Evolutionary conservation across 2,329 filamentous ascomycete genomes (phyloP).

Genomic region (Arthrobotrys conoides): DNA sequence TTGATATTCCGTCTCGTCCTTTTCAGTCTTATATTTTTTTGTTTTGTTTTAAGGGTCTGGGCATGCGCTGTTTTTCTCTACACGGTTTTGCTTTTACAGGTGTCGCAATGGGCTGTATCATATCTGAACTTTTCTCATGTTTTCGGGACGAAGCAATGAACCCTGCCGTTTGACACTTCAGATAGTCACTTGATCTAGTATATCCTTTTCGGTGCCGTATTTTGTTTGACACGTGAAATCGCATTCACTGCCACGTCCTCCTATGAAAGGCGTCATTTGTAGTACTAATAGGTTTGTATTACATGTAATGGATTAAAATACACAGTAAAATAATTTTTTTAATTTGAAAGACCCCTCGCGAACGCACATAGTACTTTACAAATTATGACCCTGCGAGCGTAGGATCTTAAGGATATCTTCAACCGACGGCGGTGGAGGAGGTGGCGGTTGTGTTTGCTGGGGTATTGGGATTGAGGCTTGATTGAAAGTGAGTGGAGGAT

Average conservation of each 20-base stretch:
- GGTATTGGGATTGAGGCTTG: constrained; percentile 27
- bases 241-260: too few relatives aligned
- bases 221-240: too few relatives aligned
- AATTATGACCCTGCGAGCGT: constrained; percentile 51
- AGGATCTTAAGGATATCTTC: constrained; percentile 54
- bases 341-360: too few relatives aligned
- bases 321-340: too few relatives aligned
- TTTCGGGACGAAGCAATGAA: constrained; percentile 61
- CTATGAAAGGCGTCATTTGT: too few relatives aligned
- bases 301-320: not conserved
- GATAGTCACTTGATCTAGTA: not conserved
- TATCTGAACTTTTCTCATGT: constrained; percentile 58
- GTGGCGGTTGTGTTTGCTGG: constrained; percentile 21
- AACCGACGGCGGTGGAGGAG: constrained; percentile 41
- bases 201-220: too few relatives aligned
- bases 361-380: constrained; percentile 29
- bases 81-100: constrained; percentile 54
- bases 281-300: not conserved
- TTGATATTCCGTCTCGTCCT: constrained; percentile 32
- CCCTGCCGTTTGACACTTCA: constrained; percentile 48
- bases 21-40: constrained; percentile 35
- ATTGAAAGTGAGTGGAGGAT: constrained; percentile 37
- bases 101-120: constrained; percentile 61
- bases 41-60: constrained; percentile 51
- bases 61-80: constrained; percentile 42